phyloP scores from a whole-genome alignment of 2,329 filamentous ascomycete genomes.

The Stagonosporopsis vannaccii region DNA sequence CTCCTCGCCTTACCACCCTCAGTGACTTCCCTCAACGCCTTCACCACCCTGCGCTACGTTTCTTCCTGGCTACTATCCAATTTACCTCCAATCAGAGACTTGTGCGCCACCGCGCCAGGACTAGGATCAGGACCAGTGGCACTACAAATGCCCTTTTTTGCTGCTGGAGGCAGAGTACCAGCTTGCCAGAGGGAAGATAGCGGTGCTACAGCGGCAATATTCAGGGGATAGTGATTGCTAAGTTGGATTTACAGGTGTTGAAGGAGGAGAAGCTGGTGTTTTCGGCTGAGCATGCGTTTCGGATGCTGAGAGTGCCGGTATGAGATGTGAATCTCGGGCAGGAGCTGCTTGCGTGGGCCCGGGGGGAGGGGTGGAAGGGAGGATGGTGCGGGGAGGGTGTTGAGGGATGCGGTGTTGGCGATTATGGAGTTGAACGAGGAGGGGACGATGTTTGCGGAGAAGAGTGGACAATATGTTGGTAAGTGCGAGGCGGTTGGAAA shows the following conservation, averaged over 20 bases:
- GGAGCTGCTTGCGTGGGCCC: neutral
- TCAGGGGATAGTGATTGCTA: neutral
- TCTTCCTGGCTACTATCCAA: neutral
- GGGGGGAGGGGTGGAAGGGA: neutral
- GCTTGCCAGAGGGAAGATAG: neutral
- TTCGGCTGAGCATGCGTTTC: neutral
- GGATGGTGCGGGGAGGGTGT: neutral
- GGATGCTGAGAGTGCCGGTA: neutral
- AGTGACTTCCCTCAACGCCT: neutral
- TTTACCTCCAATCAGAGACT: neutral
- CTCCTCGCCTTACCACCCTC: neutral
- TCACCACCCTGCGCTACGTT: neutral
- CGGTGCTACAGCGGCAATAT: neutral
- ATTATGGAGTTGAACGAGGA: neutral
- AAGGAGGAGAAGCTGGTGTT: neutral
- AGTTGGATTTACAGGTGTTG: neutral
- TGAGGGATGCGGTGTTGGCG: neutral
- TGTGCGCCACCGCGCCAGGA: neutral
- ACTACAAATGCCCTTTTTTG: constrained; percentile 1
- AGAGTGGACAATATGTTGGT: neutral
- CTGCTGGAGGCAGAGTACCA: neutral
- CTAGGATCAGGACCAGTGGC: neutral
- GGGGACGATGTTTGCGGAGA: too few relatives aligned
- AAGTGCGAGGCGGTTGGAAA: neutral
- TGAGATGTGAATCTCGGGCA: neutral